A percentile compares a stretch with the other conserved stretches of the same genome.
phyloP scores from a whole-genome alignment of 2,329 filamentous ascomycete species.

The Rutstroemia sp. region DNA sequence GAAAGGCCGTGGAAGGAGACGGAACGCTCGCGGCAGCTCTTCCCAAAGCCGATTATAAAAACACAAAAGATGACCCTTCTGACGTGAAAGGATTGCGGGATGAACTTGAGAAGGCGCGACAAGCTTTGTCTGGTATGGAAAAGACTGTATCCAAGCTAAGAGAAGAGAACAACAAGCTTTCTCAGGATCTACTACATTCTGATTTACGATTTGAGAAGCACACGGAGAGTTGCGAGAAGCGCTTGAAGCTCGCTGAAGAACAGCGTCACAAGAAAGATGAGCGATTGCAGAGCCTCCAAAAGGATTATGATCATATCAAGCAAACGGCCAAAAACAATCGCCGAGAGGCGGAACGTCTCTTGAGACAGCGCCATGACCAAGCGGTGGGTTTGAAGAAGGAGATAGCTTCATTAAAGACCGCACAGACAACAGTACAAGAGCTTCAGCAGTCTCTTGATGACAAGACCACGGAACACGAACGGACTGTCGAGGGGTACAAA shows the following conservation, averaged over 20 bases:
- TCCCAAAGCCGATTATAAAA: constrained; percentile 43
- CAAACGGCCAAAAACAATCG: constrained; percentile 46
- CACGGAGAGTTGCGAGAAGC: constrained; percentile 30
- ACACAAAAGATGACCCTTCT: constrained; percentile 45
- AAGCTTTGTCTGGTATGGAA: constrained; percentile 42
- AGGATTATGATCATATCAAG: constrained; percentile 47
- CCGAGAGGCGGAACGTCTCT: constrained; percentile 46
- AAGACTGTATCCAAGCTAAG: constrained; percentile 21
- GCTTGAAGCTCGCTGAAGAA: constrained; percentile 39
- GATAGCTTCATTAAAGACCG: constrained; percentile 37
- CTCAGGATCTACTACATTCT: constrained; percentile 22
- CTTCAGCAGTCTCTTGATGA: constrained; percentile 15
- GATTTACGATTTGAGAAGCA: constrained; percentile 23
- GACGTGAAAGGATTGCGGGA: constrained; percentile 44
- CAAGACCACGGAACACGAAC: constrained; percentile 17
- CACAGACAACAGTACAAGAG: constrained; percentile 13
- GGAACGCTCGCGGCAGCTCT: constrained; percentile 33
- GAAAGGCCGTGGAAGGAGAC: constrained; percentile 40
- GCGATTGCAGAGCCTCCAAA: constrained; percentile 41
- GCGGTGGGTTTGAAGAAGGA: constrained; percentile 49
- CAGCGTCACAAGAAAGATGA: constrained; percentile 39
- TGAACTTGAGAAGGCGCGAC: constrained; percentile 46
- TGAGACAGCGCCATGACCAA: constrained; percentile 49
- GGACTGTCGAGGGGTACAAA: constrained; percentile 15
- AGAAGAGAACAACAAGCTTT: constrained; percentile 27